phyloP scores from a whole-genome alignment of 805 yeast genomes.

The Saturnispora zaruensis region DNA sequence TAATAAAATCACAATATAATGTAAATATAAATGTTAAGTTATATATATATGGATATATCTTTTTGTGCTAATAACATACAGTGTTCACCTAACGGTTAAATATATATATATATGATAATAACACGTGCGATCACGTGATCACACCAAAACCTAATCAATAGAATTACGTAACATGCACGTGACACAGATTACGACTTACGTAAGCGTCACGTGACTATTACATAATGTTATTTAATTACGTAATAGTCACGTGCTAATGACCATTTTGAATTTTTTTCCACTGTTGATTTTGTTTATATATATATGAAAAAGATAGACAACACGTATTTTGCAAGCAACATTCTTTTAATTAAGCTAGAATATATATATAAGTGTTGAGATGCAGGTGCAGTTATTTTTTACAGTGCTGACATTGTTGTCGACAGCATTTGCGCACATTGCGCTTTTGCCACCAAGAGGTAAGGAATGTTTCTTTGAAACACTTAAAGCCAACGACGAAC shows the following conservation, averaged over 20 bases:
- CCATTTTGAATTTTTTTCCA: neutral
- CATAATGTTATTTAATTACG: neutral
- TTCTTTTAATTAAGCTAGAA: neutral
- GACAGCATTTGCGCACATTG: slow-evolving; percentile 56
- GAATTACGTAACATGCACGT: neutral
- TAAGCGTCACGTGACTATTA: neutral
- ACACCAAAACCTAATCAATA: neutral
- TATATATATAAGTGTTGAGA: neutral
- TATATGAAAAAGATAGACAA: neutral
- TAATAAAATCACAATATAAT: too few species aligned
- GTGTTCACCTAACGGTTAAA: neutral
- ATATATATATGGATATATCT: neutral
- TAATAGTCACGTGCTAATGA: neutral
- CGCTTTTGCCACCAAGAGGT: slow-evolving; percentile 72
- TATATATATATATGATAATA: neutral
- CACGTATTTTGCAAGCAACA: neutral
- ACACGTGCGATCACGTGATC: neutral
- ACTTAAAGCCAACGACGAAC: slow-evolving; percentile 73
- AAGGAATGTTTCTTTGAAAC: slow-evolving; percentile 83
- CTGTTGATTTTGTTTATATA: neutral
- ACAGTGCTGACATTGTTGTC: slow-evolving; percentile 8
- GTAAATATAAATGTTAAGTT: too few species aligned
- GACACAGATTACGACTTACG: too few species aligned
- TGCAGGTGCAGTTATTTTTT: neutral
- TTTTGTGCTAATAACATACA: neutral